Evolutionary conservation across 1,284 basidiomycete species (phyloP), one percentile per base, ranked within the genome.

Genomic region (Anthracocystis panici-leucophaei): DNA sequence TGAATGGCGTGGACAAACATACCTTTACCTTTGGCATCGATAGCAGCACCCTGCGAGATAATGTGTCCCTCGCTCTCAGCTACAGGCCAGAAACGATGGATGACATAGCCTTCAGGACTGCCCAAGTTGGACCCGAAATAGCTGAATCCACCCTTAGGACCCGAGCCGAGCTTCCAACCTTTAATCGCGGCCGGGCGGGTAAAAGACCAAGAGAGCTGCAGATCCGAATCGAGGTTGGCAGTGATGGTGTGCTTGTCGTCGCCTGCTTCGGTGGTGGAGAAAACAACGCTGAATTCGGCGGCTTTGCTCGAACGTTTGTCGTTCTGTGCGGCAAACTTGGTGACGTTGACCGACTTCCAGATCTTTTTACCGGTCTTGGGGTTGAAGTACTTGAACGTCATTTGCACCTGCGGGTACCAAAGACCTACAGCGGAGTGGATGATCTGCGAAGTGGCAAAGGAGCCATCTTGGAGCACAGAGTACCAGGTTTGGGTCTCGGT

Each of bases 1-100:
- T 99, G 97, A 85, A 99, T 96, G 29, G 97, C 96, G 86, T 97
- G 93, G 23, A 97, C 89, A 84, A 97, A 92, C 91, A 95, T 93
- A 41, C 93, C 95, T n/a, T 90, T 88, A 45, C 93, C 95, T 40
- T 90, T 88, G 45, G 91, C 88, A 42, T 90, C 85, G 65, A 90
- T 87, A 18, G 92, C 81, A 57, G 89, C 86, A 40, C 94, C 95
- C 51, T 91, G 89, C 76, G 89, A 85, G 63, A 94, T 89, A 83
- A 98, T 85, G 75, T 91, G 89, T 1, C 95, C 95, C 65, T 66
- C 87, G 54, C 89, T 90, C 64, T 87, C 82, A 69, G 89, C 89
- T 33, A 76, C 62, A 38, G 79, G 82, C 81, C 81, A 85, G 75
- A 85, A 85, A 20, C 80, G 72, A 61, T 82, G 78, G 46, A 82